These are phyloP conservation scores for Striga asiatica DNA, from an alignment of 257 asterid genomes.

Conservation along the genomic window DNA sequence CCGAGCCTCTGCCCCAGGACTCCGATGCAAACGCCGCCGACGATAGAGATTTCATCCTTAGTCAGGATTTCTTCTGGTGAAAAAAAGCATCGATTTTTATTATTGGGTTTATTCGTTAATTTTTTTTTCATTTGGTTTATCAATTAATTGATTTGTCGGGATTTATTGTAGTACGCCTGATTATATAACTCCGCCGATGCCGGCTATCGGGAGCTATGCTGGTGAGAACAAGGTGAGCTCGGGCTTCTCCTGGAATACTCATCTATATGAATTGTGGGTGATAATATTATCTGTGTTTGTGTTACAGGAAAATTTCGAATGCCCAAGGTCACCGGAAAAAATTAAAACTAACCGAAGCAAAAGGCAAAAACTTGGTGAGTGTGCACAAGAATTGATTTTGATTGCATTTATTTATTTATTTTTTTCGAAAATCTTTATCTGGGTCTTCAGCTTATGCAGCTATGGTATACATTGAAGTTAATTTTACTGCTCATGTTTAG, in stretches of 20 bases:
- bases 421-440: too few species aligned
- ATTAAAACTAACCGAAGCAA: constrained; percentile 41
- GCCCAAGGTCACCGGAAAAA: constrained; percentile 84
- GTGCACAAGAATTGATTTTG: too few species aligned
- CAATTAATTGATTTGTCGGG: not conserved
- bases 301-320: constrained; percentile 46
- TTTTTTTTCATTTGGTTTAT: not conserved
- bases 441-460: too few species aligned
- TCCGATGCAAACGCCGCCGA: constrained; percentile 15
- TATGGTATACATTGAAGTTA: not conserved
- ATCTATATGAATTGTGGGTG: not conserved
- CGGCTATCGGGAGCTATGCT: not conserved
- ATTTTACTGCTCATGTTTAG: not conserved
- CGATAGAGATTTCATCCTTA: constrained; percentile 68
- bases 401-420: too few species aligned
- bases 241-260: not conserved
- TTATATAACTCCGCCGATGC: not conserved
- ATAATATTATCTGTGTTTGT: constrained; percentile 10
- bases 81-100: not conserved
- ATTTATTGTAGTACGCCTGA: not conserved
- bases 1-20: not conserved
- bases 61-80: constrained; percentile 96
- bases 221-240: constrained; percentile 37
- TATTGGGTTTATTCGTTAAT: not conserved
- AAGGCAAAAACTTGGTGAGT: constrained; percentile 51